A percentile compares a stretch with the other conserved stretches of the same genome.
Conservation (phyloP, 176 grass and related monocot genomes). For the Cenchrus americanus region DNA sequence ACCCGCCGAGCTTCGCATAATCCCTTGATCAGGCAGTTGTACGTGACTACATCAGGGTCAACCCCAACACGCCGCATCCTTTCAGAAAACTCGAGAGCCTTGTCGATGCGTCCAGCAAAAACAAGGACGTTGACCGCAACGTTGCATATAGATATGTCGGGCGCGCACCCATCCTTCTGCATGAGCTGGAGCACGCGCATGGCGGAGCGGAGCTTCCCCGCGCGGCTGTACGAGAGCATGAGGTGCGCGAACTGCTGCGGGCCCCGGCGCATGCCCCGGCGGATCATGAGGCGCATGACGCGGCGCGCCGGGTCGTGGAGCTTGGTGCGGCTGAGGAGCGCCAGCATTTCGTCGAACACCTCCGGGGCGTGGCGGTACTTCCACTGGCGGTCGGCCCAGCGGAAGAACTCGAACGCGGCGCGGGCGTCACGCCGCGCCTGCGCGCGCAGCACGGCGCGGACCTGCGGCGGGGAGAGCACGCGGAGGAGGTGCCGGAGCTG, state of each 20-base stretch:
- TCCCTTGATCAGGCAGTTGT: conserved; percentile 92
- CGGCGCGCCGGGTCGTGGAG: conserved; percentile 77
- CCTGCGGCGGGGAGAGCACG: conserved; percentile 59
- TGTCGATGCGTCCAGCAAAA: conserved; percentile 62
- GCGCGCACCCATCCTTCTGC: conserved; percentile 82
- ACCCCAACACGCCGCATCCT: conserved; percentile 68
- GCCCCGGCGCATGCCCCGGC: conserved; percentile 44
- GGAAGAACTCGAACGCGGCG: conserved; percentile 75
- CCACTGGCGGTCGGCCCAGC: conserved; percentile 87
- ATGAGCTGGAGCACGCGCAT: conserved; percentile 93
- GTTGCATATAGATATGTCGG: conserved; percentile 74
- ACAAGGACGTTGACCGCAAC: conserved; percentile 74
- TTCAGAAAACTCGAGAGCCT: conserved; percentile 68
- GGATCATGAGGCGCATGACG: conserved; percentile 84
- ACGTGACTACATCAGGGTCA: conserved; percentile 53
- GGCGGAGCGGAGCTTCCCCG: conserved; percentile 75
- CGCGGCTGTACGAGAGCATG: conserved; percentile 89
- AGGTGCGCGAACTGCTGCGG: conserved; percentile 64
- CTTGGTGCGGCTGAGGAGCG: conserved; percentile 76
- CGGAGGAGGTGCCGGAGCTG: conserved; percentile 73
- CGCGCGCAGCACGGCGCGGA: conserved; percentile 67
- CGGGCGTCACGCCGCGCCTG: conserved; percentile 66
- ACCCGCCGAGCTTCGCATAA: conserved; percentile 60
- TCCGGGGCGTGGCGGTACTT: conserved; percentile 79
- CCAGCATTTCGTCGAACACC: conserved; percentile 83